phyloP scores from a whole-genome alignment of 2,329 filamentous ascomycete species.

The Pseudomassariella vexata region DNA sequence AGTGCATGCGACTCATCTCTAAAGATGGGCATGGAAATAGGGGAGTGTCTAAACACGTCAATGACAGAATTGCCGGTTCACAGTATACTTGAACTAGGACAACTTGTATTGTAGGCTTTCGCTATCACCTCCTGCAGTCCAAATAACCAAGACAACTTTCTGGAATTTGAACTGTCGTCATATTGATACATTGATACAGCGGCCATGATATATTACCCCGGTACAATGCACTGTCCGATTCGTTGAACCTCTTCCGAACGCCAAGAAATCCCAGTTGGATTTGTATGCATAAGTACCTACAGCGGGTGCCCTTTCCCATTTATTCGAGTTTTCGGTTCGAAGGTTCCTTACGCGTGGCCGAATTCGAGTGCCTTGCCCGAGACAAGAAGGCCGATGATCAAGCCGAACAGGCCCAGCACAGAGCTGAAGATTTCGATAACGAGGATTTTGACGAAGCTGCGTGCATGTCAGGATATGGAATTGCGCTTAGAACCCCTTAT shows the following conservation, averaged over 20 bases:
- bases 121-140: too few relatives aligned
- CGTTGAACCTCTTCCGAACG: slow-evolving; percentile 9
- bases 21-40: too few relatives aligned
- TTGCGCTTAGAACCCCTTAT: not conserved
- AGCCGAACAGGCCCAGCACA: slow-evolving; percentile 88
- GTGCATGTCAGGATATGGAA: not conserved
- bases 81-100: too few relatives aligned
- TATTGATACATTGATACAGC: slow-evolving; percentile 7
- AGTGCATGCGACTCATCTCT: too few relatives aligned
- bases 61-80: too few relatives aligned
- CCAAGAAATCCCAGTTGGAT: slow-evolving; percentile 5
- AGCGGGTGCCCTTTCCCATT: not conserved
- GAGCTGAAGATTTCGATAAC: slow-evolving; percentile 99
- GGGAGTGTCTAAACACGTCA: too few relatives aligned
- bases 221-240: slow-evolving; percentile 4
- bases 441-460: slow-evolving; percentile 94
- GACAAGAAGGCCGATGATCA: slow-evolving; percentile 89
- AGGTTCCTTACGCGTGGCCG: slow-evolving; percentile 22
- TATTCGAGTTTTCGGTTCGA: slow-evolving; percentile 1
- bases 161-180: not conserved
- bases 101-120: too few relatives aligned
- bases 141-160: not conserved
- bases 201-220: slow-evolving; percentile 6
- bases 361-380: slow-evolving; percentile 80
- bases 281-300: slow-evolving; percentile 8